Percentiles rank a stretch among this genome's conserved stretches.
phyloP scores from a whole-genome alignment of 768 basidiomycete species.

The Termitomyces sp. region DNA sequence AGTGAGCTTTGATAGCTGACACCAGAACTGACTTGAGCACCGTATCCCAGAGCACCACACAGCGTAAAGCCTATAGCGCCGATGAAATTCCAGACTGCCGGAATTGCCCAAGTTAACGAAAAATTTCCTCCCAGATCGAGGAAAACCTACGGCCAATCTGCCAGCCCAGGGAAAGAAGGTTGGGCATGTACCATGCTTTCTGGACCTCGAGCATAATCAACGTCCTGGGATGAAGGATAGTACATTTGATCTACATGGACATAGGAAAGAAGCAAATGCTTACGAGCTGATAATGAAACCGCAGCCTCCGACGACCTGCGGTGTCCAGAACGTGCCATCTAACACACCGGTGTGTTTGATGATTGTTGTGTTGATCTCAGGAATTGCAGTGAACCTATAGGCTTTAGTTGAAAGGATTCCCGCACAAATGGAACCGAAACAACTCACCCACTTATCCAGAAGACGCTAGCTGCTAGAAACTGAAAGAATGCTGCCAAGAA shows the following conservation, averaged over 20 bases:
- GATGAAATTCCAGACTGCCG: slow-evolving; percentile 16
- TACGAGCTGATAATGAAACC: slow-evolving; percentile 39
- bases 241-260: background rate
- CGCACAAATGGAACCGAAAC: background rate
- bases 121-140: background rate
- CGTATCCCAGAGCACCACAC: slow-evolving; percentile 54
- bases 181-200: background rate
- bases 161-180: background rate
- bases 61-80: slow-evolving; percentile 54
- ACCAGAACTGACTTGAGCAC: slow-evolving; percentile 20
- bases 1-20: slow-evolving; percentile 47
- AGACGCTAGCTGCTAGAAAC: background rate
- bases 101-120: background rate
- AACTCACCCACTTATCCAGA: background rate
- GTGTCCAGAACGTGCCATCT: slow-evolving; percentile 55
- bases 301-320: slow-evolving; percentile 55
- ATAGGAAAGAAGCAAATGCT: background rate
- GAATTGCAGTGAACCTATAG: background rate
- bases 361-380: slow-evolving; percentile 12
- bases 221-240: background rate
- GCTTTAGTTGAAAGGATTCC: background rate
- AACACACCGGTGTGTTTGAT: slow-evolving; percentile 21
- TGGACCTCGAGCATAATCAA: background rate
- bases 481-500: background rate
- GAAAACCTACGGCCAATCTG: background rate